Evolutionary conservation across 2,329 filamentous ascomycete species (phyloP).

Genomic region (Claviceps sp.): DNA sequence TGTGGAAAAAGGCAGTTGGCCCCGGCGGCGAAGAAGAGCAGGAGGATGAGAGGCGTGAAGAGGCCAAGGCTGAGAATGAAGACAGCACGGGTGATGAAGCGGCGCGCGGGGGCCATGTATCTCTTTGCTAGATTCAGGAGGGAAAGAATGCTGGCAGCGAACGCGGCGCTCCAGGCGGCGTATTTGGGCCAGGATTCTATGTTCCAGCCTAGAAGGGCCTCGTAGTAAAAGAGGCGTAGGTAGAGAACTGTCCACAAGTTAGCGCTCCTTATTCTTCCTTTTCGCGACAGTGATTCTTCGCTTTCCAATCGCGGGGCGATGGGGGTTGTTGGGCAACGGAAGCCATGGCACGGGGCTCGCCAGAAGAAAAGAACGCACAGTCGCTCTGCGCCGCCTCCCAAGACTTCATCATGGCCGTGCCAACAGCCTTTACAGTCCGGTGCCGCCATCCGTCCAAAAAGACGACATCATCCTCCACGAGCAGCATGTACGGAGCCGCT

Average conservation of each 20-base stretch:
- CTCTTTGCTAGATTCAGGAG: not conserved
- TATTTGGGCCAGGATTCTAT: slow-evolving; percentile 5
- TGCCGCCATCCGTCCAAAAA: slow-evolving; percentile 6
- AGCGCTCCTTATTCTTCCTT: not conserved
- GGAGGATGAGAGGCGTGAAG: slow-evolving; percentile 3
- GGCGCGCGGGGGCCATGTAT: not conserved
- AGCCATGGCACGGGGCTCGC: no score
- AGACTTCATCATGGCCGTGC: not conserved
- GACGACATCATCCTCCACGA: slow-evolving; percentile 7
- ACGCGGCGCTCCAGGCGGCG: not conserved
- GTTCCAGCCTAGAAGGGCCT: slow-evolving; percentile 6
- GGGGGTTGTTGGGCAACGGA: no score
- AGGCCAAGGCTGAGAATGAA: not conserved
- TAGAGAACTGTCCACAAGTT: slow-evolving; percentile 2
- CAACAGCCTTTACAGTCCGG: slow-evolving; percentile 1
- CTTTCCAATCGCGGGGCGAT: not conserved
- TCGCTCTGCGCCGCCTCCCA: not conserved
- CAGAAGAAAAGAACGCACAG: not conserved
- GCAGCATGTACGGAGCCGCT: slow-evolving; percentile 4
- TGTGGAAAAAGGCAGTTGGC: slow-evolving; percentile 4
- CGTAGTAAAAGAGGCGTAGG: slow-evolving; percentile 7
- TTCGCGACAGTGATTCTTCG: not conserved
- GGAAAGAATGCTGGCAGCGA: not conserved
- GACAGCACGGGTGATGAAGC: not conserved
- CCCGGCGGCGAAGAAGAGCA: slow-evolving; percentile 6